Evolutionary conservation across 2,329 filamentous ascomycete genomes (phyloP).

Genomic region (Pseudofabraea citricarpa): DNA sequence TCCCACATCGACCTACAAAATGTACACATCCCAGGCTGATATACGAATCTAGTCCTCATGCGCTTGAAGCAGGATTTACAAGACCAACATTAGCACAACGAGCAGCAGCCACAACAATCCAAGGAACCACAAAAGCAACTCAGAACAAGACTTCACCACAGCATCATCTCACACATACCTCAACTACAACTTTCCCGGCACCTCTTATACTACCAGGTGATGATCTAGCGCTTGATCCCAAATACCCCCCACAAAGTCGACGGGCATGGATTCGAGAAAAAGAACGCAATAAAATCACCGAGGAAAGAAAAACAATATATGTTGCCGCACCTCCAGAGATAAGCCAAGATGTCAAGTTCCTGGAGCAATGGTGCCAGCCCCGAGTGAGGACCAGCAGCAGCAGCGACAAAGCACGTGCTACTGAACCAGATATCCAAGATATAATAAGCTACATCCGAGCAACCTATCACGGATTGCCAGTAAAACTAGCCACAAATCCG

Average conservation of each 20-base stretch:
- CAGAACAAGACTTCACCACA: too few species aligned
- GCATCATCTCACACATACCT: too few species aligned
- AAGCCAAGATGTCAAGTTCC: conserved; percentile 5
- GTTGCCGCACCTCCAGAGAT: conserved; percentile 15
- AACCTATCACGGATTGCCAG: conserved; percentile 21
- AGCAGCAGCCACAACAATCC: conserved; percentile 26
- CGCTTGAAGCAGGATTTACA: conserved; percentile 5
- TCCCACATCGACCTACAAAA: too few species aligned
- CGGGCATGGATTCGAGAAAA: conserved; percentile 14
- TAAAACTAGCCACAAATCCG: conserved; percentile 14
- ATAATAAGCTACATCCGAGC: conserved; percentile 18
- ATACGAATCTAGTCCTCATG: conserved; percentile 1
- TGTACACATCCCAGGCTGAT: not conserved
- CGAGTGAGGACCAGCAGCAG: not conserved
- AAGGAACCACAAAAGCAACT: not conserved
- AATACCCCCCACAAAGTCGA: conserved; percentile 16
- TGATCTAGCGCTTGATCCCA: conserved; percentile 17
- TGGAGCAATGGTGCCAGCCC: conserved; percentile 8
- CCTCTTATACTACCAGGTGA: conserved; percentile 20
- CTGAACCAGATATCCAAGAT: conserved; percentile 8
- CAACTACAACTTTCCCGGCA: conserved; percentile 13
- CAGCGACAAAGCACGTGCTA: not conserved
- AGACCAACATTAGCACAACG: conserved; percentile 2
- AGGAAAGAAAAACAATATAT: conserved; percentile 16
- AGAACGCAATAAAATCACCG: conserved; percentile 17